phyloP scores from a whole-genome alignment of 106 monocot genomes.

The Agapanthus africanus region DNA sequence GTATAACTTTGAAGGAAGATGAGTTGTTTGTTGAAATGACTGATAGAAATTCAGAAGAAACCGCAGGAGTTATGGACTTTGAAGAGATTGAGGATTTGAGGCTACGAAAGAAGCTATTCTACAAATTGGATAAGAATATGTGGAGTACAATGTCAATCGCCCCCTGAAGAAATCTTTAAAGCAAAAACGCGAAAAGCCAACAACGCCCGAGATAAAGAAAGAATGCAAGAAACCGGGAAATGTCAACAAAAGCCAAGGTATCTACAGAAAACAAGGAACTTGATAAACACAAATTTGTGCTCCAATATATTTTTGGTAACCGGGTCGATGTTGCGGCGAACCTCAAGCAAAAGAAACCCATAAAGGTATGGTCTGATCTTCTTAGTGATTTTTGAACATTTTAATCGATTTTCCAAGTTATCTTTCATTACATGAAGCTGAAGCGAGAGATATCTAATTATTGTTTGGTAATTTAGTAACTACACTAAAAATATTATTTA shows the following conservation, averaged over 20 bases:
- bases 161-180: slow-evolving; percentile 32
- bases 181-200: slow-evolving; percentile 17
- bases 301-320: slow-evolving; percentile 52
- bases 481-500: no score
- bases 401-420: no score
- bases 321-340: slow-evolving; percentile 80
- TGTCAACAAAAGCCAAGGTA: background rate
- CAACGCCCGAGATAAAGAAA: slow-evolving; percentile 9
- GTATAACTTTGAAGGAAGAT: background rate
- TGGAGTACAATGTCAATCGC: slow-evolving; percentile 47
- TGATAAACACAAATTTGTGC: slow-evolving; percentile 21
- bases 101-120: slow-evolving; percentile 52
- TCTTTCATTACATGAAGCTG: no score
- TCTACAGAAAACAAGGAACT: slow-evolving; percentile 20
- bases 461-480: no score
- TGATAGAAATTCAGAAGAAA: background rate
- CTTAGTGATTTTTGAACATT: no score
- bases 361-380: slow-evolving; percentile 28
- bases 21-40: background rate
- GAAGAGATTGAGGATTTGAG: slow-evolving; percentile 71
- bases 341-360: slow-evolving; percentile 45
- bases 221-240: slow-evolving; percentile 22
- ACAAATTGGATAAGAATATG: slow-evolving; percentile 76
- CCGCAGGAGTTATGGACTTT: slow-evolving; percentile 18
- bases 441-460: no score